Percentiles rank a stretch among this genome's conserved stretches.
These are phyloP conservation scores for Cercis canadensis DNA, from an alignment of 306 rosid genomes.

Conservation along the genomic window DNA sequence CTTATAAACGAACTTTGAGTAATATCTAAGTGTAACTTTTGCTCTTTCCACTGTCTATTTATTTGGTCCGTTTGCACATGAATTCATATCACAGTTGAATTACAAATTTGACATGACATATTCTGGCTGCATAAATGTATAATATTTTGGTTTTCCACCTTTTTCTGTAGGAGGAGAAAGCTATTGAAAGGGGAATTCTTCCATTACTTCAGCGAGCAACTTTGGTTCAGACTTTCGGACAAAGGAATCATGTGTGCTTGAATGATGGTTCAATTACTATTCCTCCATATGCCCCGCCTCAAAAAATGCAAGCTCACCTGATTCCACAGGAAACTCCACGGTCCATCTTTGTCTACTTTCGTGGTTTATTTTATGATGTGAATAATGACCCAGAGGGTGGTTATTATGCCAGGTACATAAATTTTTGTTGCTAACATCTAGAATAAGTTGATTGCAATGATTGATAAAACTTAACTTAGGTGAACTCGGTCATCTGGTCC, in stretches of 20 bases:
- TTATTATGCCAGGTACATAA: conserved; percentile 82
- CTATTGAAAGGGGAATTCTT: conserved; percentile 92
- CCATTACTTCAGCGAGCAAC: conserved; percentile 77
- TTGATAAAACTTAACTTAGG: no score
- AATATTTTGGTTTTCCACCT: not conserved
- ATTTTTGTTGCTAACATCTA: conserved; percentile 1
- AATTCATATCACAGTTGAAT: no score
- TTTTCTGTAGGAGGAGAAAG: conserved; percentile 80
- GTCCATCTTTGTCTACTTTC: conserved; percentile 88
- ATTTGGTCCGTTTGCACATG: no score
- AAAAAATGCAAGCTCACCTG: conserved; percentile 83
- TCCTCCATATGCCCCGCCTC: conserved; percentile 97
- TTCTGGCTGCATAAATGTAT: no score
- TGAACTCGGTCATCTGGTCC: no score
- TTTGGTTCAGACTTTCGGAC: conserved; percentile 94
- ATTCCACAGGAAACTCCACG: conserved; percentile 82
- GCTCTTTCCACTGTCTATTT: no score
- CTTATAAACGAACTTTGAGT: no score
- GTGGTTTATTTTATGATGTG: conserved; percentile 91
- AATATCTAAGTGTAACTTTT: no score
- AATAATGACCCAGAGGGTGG: conserved; percentile 99
- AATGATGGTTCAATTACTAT: conserved; percentile 84
- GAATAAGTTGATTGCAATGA: no score
- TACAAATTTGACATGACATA: no score
- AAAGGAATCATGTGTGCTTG: conserved; percentile 86